Percentiles rank a stretch among this genome's conserved stretches.
Conservation (phyloP, 1,139 yeast species). For the Saccharomyces hybrid region DNA sequence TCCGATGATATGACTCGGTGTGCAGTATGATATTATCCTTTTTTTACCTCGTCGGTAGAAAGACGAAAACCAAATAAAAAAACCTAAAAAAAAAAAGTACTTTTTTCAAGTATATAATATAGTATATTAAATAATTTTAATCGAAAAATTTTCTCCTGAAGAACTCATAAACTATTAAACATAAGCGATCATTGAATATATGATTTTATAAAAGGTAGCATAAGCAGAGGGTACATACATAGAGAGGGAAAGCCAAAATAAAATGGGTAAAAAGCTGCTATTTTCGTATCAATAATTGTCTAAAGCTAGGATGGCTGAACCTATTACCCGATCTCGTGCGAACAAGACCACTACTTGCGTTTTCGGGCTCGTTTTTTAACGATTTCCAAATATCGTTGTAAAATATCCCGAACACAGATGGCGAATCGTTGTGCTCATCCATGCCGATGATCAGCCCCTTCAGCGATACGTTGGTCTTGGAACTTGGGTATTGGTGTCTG, state of each 20-base stretch:
- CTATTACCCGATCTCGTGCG: conserved; percentile 3
- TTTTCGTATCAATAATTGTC: conserved; percentile 10
- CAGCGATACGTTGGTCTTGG: conserved; percentile 27
- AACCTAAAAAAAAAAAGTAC: neutral
- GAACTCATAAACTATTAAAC: neutral
- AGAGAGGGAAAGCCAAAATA: neutral
- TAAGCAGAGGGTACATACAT: neutral
- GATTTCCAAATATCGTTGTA: conserved; percentile 26
- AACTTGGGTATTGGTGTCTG: conserved; percentile 24
- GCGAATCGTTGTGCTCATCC: conserved; percentile 24
- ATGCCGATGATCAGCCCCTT: conserved; percentile 21
- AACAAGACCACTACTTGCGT: neutral
- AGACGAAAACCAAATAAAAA: neutral
- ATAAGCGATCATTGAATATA: neutral
- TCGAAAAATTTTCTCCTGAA: neutral
- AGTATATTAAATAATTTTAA: neutral
- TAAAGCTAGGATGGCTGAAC: conserved; percentile 16
- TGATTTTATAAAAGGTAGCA: neutral
- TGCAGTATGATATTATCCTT: neutral
- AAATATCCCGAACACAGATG: conserved; percentile 29
- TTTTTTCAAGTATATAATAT: neutral
- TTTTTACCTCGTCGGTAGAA: neutral
- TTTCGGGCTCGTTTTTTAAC: neutral
- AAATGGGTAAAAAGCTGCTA: conserved; percentile 9
- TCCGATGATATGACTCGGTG: neutral